Base-by-base conservation (phyloP, 371 early-diverging fungal genomes). In the Blastocladiella emersonii region DNA sequence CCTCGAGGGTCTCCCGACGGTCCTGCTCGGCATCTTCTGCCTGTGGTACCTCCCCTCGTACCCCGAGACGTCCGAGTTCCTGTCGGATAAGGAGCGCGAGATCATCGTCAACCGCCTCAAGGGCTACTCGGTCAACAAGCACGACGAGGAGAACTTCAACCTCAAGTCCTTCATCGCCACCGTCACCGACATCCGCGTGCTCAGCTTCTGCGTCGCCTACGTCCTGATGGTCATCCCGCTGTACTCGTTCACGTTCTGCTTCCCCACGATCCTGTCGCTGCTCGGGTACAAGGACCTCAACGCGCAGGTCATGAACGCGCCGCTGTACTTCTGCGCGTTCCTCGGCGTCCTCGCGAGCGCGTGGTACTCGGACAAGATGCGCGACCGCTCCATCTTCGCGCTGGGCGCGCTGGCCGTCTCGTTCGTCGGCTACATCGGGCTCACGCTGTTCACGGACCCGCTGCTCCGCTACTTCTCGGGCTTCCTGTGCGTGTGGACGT, bases 21-120 rank as follows among this genome's bases (percentile, higher is more conserved):
- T 81, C 7, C 55, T 67, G 0, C 48, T 82, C 34, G 77, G 73
- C 0, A 34, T 66, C 8, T 1, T 77, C 15, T 77, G 76, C 12
- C 74, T 68, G 65, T 74, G 72, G 55, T 70, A 79, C 57, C 71
- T 90, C 53, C 86, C 89, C 15, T 82, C 87, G 62, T 81, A 84
- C 61, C 92, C 90, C 3, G 78, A 78, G 21, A 81, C 78, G 44
- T 80, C 85, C 45, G 78, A 74, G 67, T 82, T 59, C 61, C 62
- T 72, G 34, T 59, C 71, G 39, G 59, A 39, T 17, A 62, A 48
- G 53, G 71, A 72, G 61, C 59, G 71, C 30, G 15, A 61, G 13
- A 41, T 61, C 25, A 32, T 35, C 19, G 35, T 61, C n/a, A 36
- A 44, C 37, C 61, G 61, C 15, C 30, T 61, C 12, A 15, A 30